Conservation (phyloP, 768 basidiomycete genomes). For the Rhizopogon roseolus region DNA sequence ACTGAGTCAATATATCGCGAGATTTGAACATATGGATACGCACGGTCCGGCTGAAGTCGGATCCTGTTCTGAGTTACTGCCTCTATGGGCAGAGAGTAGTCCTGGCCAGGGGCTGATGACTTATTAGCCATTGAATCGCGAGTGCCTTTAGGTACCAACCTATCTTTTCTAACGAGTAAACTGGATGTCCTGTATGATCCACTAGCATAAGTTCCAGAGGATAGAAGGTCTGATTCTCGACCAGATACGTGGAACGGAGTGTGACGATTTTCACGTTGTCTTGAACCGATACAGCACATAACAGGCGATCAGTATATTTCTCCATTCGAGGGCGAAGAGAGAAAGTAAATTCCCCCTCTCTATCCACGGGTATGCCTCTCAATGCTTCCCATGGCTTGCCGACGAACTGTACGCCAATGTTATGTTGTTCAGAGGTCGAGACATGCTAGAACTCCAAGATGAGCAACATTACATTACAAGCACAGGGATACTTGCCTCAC, state of each 20-base stretch:
- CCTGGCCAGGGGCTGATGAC: constrained; percentile 67
- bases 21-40: constrained; percentile 23
- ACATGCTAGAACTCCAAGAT: constrained; percentile 30
- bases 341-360: constrained; percentile 89
- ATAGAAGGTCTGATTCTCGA: constrained; percentile 88
- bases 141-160: constrained; percentile 31
- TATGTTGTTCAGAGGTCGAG: constrained; percentile 66
- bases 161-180: constrained; percentile 79
- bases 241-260: constrained; percentile 85
- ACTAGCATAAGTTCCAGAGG: constrained; percentile 90
- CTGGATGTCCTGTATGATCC: constrained; percentile 78
- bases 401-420: constrained; percentile 77
- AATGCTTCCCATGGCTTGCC: constrained; percentile 89
- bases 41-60: constrained; percentile 89
- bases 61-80: constrained; percentile 79
- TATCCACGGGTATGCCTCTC: constrained; percentile 84
- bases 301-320: constrained; percentile 71
- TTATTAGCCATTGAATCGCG: background rate
- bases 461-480: background rate
- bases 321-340: constrained; percentile 75
- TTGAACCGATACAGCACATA: constrained; percentile 86
- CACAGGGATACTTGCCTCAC: constrained; percentile 59
- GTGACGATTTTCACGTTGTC: constrained; percentile 94
- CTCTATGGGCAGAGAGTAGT: constrained; percentile 87
- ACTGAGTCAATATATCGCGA: background rate